Evolutionary conservation across 208 protist genomes (phyloP), one percentile per base, ranked within the genome.

Genomic region (Herpetomonas tarakana): DNA sequence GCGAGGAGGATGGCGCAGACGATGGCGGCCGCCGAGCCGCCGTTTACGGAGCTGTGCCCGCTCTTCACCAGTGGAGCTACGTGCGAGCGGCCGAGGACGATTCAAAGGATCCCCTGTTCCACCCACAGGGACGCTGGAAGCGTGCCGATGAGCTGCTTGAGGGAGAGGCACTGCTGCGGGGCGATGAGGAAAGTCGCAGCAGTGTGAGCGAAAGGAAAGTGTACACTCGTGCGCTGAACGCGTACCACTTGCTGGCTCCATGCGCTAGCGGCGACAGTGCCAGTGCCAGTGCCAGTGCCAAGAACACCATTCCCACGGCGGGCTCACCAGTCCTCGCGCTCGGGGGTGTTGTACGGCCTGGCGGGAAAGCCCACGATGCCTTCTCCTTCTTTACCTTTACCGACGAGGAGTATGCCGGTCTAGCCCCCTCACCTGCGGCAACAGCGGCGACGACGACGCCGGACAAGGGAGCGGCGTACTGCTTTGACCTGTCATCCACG

Each of bases 301-400:
- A n/a, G n/a, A n/a, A n/a, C n/a, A n/a, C n/a, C n/a, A n/a, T n/a
- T n/a, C n/a, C n/a, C n/a, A n/a, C n/a, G n/a, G n/a, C n/a, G n/a
- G n/a, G n/a, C n/a, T n/a, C n/a, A n/a, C n/a, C n/a, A n/a, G n/a
- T n/a, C n/a, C n/a, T n/a, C n/a, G n/a, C n/a, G n/a, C n/a, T n/a
- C n/a, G n/a, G n/a, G n/a, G n/a, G n/a, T n/a, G n/a, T n/a, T n/a
- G n/a, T n/a, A n/a, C n/a, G n/a, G n/a, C n/a, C n/a, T n/a, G n/a
- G n/a, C n/a, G n/a, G n/a, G n/a, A n/a, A n/a, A n/a, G 46, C 59
- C 38, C 7, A 1, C 18, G 25, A 53, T 19, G 14, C 58, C 28
- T 38, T 69, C 18, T 24, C 57, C 14, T 82, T 80, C 53, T 80
- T 91, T 52, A 83, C 65, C 14, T 74, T 91, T 21, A 74, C 76